Evolutionary conservation across 2,329 filamentous ascomycete species (phyloP).

Genomic region (Chaetomiaceae sp.): DNA sequence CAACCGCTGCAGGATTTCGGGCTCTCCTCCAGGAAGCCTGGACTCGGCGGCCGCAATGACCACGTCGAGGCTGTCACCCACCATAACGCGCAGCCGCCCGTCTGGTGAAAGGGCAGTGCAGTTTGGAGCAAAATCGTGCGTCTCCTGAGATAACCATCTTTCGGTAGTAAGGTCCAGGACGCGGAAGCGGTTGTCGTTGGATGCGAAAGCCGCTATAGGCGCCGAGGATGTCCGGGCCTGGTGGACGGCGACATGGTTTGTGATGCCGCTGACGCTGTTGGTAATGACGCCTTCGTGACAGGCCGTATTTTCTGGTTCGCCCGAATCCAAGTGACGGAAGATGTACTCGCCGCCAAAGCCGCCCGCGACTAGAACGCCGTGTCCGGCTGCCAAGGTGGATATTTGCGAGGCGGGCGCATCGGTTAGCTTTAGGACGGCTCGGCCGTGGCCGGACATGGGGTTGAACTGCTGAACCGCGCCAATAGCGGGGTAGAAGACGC

Average conservation of each 20-base stretch:
- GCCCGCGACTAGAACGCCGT: conserved; percentile 55
- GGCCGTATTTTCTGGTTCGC: conserved; percentile 31
- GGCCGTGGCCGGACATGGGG: conserved; percentile 44
- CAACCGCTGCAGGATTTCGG: conserved; percentile 51
- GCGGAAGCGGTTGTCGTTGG: conserved; percentile 58
- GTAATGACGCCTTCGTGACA: conserved; percentile 47
- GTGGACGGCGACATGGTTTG: conserved; percentile 61
- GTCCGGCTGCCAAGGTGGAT: conserved; percentile 49
- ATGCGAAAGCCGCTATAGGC: conserved; percentile 57
- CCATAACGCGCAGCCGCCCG: conserved; percentile 64
- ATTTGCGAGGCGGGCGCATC: conserved; percentile 39
- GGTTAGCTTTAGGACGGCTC: conserved; percentile 42
- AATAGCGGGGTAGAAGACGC: conserved; percentile 53
- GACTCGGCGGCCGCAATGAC: conserved; percentile 67
- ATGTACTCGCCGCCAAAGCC: conserved; percentile 55
- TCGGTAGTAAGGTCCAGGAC: conserved; percentile 57
- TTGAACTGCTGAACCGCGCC: conserved; percentile 51
- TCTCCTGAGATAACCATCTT: conserved; percentile 49
- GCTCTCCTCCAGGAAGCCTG: conserved; percentile 18
- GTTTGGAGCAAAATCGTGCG: conserved; percentile 62
- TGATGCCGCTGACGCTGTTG: conserved; percentile 50
- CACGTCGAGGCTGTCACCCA: conserved; percentile 63
- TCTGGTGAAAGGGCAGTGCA: conserved; percentile 70
- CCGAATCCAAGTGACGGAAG: conserved; percentile 43
- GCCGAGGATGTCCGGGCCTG: conserved; percentile 46